phyloP scores from a whole-genome alignment of 768 basidiomycete species.

The Glaciozyma martinii region DNA sequence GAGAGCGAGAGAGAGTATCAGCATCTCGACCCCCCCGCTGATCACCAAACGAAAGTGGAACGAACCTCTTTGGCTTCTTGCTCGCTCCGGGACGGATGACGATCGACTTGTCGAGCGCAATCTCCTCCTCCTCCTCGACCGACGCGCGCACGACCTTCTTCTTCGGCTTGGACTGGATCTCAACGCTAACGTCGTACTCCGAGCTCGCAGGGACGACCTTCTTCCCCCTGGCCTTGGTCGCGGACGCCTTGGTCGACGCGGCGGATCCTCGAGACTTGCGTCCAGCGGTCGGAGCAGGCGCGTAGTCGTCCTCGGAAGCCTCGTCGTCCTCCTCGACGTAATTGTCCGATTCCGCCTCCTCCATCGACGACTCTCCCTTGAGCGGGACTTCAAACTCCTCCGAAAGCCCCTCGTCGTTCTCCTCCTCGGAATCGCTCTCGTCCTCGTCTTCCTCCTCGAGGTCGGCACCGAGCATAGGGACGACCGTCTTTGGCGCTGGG shows the following conservation, averaged over 20 bases:
- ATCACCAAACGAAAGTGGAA: neutral
- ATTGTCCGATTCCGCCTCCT: neutral
- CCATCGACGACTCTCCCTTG: neutral
- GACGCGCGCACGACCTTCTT: neutral
- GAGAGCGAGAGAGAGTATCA: too few relatives aligned
- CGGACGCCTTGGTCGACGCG: neutral
- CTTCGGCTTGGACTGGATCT: conserved; percentile 7
- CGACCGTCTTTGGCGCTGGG: neutral
- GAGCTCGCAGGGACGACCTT: neutral
- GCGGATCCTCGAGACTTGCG: neutral
- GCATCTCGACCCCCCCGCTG: too few relatives aligned
- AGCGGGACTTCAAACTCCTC: neutral
- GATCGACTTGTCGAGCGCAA: conserved; percentile 19
- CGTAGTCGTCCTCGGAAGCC: neutral
- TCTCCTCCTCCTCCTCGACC: conserved; percentile 7
- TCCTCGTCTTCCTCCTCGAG: neutral
- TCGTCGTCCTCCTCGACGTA: neutral
- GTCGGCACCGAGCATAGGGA: neutral
- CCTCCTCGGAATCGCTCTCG: neutral
- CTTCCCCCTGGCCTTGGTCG: neutral
- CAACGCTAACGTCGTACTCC: neutral
- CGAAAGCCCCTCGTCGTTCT: neutral
- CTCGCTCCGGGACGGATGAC: conserved; percentile 16
- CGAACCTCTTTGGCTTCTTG: conserved; percentile 22
- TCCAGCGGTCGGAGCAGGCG: neutral